phyloP scores from a whole-genome alignment of 164 flowering plant species.

The Malania oleifera region DNA sequence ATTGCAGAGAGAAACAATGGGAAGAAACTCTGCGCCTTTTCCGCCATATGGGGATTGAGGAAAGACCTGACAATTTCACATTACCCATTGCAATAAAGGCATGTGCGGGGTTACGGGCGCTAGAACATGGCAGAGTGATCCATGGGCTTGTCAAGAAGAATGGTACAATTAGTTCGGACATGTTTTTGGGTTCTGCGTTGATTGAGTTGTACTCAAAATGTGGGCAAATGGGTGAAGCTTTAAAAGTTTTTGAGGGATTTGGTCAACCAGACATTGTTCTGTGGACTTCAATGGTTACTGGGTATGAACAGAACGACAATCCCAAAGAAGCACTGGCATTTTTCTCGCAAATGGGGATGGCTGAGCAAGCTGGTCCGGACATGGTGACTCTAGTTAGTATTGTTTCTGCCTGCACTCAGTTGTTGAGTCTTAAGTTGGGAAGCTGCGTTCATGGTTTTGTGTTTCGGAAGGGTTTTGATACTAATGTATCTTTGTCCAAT shows the following conservation, averaged over 20 bases:
- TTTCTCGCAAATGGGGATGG: constrained; percentile 38
- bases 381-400: constrained; percentile 48
- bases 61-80: constrained; percentile 35
- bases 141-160: constrained; percentile 46
- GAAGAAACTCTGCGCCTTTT: constrained; percentile 33
- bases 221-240: constrained; percentile 43
- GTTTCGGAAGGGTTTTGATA: constrained; percentile 28
- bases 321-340: constrained; percentile 33
- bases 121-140: constrained; percentile 30
- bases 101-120: constrained; percentile 31
- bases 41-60: constrained; percentile 19
- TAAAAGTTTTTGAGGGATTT: constrained; percentile 40
- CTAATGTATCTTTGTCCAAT: constrained; percentile 32
- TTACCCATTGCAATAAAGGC: constrained; percentile 46
- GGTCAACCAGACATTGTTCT: constrained; percentile 42
- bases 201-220: constrained; percentile 49
- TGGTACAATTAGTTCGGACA: constrained; percentile 20
- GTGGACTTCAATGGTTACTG: constrained; percentile 62
- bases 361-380: constrained; percentile 21
- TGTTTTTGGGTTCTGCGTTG: constrained; percentile 58
- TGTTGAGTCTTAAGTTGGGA: constrained; percentile 24
- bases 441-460: constrained; percentile 44
- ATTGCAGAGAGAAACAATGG: constrained; percentile 34
- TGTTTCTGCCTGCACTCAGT: constrained; percentile 46
- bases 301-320: constrained; percentile 44